A percentile compares a stretch with the other conserved stretches of the same genome.
Evolutionary conservation across 2,329 filamentous ascomycete species (phyloP).

Genomic region (Monilinia aucupariae): DNA sequence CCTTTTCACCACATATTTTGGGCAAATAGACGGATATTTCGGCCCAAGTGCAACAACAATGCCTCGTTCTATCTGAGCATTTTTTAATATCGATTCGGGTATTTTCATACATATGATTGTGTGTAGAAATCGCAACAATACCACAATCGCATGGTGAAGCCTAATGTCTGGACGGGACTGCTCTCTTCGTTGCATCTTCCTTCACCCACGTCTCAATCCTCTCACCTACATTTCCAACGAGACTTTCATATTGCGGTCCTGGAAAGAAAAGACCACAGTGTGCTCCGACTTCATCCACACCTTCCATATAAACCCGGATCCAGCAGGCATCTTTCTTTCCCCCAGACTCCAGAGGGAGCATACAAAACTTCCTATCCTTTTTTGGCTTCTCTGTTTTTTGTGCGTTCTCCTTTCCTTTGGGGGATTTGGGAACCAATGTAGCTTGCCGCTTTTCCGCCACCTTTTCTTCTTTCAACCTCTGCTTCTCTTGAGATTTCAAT

Average conservation of each 20-base stretch:
- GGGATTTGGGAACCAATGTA: constrained; percentile 25
- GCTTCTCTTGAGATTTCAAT: constrained; percentile 33
- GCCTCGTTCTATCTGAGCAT: neutral
- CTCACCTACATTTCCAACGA: constrained; percentile 70
- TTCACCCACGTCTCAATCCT: constrained; percentile 65
- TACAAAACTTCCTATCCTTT: constrained; percentile 64
- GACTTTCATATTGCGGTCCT: constrained; percentile 64
- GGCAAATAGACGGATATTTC: neutral
- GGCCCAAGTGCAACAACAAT: constrained; percentile 8
- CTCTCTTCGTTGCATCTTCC: constrained; percentile 45
- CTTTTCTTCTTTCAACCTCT: constrained; percentile 34
- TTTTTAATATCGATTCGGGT: neutral
- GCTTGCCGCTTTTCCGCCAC: constrained; percentile 31
- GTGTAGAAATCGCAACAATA: neutral
- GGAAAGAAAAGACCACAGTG: constrained; percentile 77
- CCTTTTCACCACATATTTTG: neutral
- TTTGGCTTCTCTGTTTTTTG: constrained; percentile 28
- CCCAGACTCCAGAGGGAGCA: constrained; percentile 52
- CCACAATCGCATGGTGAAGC: neutral
- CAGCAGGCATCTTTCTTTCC: constrained; percentile 64
- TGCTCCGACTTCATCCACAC: constrained; percentile 77
- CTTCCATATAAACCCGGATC: constrained; percentile 74
- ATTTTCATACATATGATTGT: neutral
- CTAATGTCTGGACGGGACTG: constrained; percentile 16
- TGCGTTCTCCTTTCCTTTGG: constrained; percentile 31